Conservation (phyloP, 192 early-diverging fungal genomes). For the Entophlyctis luteolus region DNA sequence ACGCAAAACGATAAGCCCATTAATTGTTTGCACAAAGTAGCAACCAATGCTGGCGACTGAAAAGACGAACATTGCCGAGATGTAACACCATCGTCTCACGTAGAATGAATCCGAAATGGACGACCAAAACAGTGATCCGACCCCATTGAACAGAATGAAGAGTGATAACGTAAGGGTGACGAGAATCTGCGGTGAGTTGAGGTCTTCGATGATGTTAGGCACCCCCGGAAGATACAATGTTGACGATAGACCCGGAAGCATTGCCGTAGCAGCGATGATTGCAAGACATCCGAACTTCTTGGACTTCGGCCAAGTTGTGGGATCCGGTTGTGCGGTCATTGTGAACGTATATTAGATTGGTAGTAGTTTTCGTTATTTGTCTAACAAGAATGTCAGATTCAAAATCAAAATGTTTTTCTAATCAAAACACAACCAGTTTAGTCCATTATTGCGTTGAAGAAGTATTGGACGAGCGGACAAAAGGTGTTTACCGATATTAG, state of each 20-base stretch:
- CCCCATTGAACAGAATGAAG: not conserved
- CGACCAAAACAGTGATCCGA: not conserved
- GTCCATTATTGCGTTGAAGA: too few species aligned
- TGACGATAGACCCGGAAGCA: not conserved
- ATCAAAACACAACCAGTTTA: too few species aligned
- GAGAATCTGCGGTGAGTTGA: not conserved
- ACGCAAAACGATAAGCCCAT: not conserved
- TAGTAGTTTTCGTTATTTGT: too few species aligned
- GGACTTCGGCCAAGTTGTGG: not conserved
- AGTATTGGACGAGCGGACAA: too few species aligned
- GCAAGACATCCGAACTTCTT: not conserved
- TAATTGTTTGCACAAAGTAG: not conserved
- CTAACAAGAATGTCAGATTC: too few species aligned
- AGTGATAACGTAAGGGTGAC: not conserved
- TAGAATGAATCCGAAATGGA: not conserved
- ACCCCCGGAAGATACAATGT: not conserved
- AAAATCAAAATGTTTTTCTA: too few species aligned
- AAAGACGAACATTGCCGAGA: not conserved
- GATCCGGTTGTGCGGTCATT: too few species aligned
- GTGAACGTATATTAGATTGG: too few species aligned
- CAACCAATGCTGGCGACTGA: not conserved
- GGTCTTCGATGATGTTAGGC: not conserved
- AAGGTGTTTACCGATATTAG: too few species aligned
- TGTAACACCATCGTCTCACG: not conserved
- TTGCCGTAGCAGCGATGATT: not conserved